A percentile compares a stretch with the other conserved stretches of the same genome.
phyloP scores from a whole-genome alignment of 352 stramenopile genomes.

The Globisporangium takayamanum region DNA sequence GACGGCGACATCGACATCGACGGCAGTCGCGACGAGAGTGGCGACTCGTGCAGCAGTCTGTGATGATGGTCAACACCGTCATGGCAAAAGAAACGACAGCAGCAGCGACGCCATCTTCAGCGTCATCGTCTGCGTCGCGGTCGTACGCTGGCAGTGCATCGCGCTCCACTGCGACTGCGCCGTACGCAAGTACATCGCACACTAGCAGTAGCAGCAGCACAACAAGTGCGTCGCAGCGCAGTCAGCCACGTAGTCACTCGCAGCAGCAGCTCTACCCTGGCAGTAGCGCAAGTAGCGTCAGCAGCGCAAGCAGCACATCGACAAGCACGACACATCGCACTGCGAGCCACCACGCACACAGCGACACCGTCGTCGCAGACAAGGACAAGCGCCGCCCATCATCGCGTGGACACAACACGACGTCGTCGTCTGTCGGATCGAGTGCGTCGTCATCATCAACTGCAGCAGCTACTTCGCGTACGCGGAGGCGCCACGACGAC shows the following conservation, averaged over 20 bases:
- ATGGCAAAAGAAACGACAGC: background rate
- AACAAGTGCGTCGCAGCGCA: conserved; percentile 7
- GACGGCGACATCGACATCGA: too few relatives aligned
- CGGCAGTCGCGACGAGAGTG: too few relatives aligned
- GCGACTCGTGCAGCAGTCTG: too few relatives aligned
- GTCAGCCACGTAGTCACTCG: background rate
- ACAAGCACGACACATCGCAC: conserved; percentile 8
- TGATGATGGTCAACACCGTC: conserved; percentile 9
- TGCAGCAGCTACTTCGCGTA: background rate
- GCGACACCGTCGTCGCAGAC: background rate
- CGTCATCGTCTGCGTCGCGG: background rate
- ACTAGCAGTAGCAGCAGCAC: background rate
- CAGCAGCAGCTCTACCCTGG: conserved; percentile 1
- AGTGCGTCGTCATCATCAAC: conserved; percentile 1
- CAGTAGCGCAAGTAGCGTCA: conserved; percentile 14
- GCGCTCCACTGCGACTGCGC: background rate
- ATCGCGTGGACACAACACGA: conserved; percentile 8
- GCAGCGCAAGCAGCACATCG: conserved; percentile 14
- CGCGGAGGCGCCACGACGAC: conserved; percentile 3
- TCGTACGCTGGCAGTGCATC: conserved; percentile 5
- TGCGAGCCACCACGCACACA: conserved; percentile 5
- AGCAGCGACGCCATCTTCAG: background rate
- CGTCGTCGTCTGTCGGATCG: conserved; percentile 3
- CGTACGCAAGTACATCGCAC: background rate
- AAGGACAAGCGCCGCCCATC: conserved; percentile 9